Conservation (phyloP, 169 alveolate species). For the Plasmodium blacklocki region DNA sequence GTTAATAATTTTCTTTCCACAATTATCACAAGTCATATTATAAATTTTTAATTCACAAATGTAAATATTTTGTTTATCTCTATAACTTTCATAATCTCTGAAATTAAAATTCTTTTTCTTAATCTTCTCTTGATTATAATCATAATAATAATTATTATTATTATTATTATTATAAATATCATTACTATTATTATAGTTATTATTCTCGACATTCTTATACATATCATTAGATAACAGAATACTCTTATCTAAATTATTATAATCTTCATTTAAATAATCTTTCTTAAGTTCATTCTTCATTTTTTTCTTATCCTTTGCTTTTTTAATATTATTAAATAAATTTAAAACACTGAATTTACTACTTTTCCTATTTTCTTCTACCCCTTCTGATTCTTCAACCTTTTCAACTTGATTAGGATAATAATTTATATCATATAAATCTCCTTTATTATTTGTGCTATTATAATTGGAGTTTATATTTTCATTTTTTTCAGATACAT, state of each 20-base stretch:
- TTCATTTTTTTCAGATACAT: background rate
- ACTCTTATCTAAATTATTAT: background rate
- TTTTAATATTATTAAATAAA: constrained; percentile 18
- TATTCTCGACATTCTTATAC: background rate
- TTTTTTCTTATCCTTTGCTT: constrained; percentile 1
- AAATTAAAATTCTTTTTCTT: background rate
- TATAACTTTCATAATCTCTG: constrained; percentile 59
- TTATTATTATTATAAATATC: background rate
- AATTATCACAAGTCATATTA: constrained; percentile 68
- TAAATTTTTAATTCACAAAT: constrained; percentile 67
- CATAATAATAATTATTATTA: no score
- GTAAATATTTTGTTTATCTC: constrained; percentile 13
- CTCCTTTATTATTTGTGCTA: constrained; percentile 2
- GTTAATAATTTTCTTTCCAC: constrained; percentile 68
- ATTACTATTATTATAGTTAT: background rate
- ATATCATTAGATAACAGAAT: background rate
- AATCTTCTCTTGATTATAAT: no score
- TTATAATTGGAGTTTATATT: background rate
- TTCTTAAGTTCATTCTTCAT: background rate
- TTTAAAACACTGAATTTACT: background rate
- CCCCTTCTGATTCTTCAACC: constrained; percentile 2
- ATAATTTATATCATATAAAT: background rate
- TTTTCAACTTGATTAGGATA: background rate
- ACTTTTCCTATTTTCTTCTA: background rate
- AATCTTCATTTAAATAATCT: constrained; percentile 6